Base-by-base conservation (phyloP, 257 asterid species). In the Henckelia pumila region DNA sequence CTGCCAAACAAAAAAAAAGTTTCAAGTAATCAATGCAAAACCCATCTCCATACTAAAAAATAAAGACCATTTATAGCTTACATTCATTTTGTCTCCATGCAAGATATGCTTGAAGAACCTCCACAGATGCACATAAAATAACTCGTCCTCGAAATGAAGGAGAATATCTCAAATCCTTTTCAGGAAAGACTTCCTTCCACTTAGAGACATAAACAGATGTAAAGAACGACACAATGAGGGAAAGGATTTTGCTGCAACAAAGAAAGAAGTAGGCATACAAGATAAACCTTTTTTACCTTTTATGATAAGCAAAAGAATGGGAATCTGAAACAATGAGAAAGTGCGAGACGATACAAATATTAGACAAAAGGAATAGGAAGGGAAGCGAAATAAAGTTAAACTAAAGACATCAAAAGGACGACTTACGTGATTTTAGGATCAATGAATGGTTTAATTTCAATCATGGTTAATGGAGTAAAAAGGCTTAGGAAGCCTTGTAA, bases 101-200 rank as follows among this genome's bases (percentile, higher is more conserved):
- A 75, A 92, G 87, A 84, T 84, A 89, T 64, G 95, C 77, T 75
- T 89, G 98, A 75, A 92, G 97, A 77, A 92, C 85, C 75, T 83
- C 96, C 81, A 88, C 13, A 40, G 96, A 81, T 44, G 93, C 86
- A 83, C 96, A 87, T n/a, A 64, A 59, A 61, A 89, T 81, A 63
- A 84, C 87, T 63, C 80, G 87, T 57, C 95, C 84, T 28, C 79
- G 83, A 73, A 89, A 83, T 66, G 95, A 84, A 65, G 97, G 98
- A 29, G 87, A 81, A 65, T 59, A 71, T 63, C 70, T 77, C 69
- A 89, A 73, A 59, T 77, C 80, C 70, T 75, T 84, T 65, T 70
- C 79, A 68, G 83, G 86, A 76, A 92, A 80, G 73, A 83, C 53
- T 40, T 75, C 73, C 70, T 83, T 85, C 96, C 98, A 92, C 73